Conservation (phyloP, 352 stramenopile genomes). For the Globisporangium parvum region DNA sequence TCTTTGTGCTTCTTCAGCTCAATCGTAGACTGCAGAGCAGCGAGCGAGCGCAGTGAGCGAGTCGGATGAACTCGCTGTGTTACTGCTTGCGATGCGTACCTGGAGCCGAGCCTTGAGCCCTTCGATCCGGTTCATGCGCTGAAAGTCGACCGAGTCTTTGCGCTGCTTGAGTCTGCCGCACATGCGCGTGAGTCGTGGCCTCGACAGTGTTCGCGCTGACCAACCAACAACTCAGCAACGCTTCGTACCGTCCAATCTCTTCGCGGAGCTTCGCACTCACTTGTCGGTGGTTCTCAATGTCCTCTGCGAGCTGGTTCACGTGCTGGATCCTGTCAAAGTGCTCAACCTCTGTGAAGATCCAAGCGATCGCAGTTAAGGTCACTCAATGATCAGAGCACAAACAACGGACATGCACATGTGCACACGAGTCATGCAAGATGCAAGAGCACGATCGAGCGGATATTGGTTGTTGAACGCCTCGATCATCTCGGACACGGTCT, state of each 20-base stretch:
- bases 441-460: constrained; percentile 15
- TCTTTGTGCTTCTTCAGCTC: constrained; percentile 79
- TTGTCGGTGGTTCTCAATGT: constrained; percentile 72
- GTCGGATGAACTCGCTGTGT: neutral
- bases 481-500: constrained; percentile 78
- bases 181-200: neutral
- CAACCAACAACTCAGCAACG: neutral
- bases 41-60: neutral
- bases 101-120: constrained; percentile 55
- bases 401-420: neutral
- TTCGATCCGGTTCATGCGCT: constrained; percentile 74
- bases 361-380: neutral
- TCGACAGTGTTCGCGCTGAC: neutral
- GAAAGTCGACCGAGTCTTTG: constrained; percentile 75
- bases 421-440: neutral
- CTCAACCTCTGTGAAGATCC: constrained; percentile 40
- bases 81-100: constrained; percentile 6
- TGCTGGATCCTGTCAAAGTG: constrained; percentile 81
- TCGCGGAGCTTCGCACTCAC: constrained; percentile 67
- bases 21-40: constrained; percentile 27
- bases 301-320: constrained; percentile 74
- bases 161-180: constrained; percentile 61
- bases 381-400: neutral
- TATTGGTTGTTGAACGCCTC: constrained; percentile 83
- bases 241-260: constrained; percentile 68